Conservation (phyloP, 345 rosid species). For the Mangifera indica region DNA sequence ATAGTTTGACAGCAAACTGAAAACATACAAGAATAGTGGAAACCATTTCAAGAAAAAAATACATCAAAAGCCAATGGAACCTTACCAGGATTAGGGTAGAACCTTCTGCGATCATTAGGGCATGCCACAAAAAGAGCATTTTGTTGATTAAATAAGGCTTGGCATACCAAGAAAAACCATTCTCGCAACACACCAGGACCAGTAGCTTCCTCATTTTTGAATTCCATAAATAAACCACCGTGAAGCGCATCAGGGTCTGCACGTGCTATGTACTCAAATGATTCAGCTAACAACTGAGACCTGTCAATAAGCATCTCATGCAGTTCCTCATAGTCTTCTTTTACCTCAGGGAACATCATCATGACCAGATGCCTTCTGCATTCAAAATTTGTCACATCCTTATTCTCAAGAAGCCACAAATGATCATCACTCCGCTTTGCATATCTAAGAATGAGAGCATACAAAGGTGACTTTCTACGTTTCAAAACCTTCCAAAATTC, state of each 20-base stretch:
- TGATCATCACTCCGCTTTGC: slow-evolving; percentile 71
- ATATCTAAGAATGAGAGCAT: slow-evolving; percentile 52
- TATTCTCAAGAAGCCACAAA: slow-evolving; percentile 77
- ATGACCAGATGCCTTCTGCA: slow-evolving; percentile 79
- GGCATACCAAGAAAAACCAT: slow-evolving; percentile 91
- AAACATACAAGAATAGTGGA: background rate
- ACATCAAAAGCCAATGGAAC: slow-evolving; percentile 15
- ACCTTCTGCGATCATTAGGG: slow-evolving; percentile 82
- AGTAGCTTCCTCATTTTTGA: slow-evolving; percentile 96
- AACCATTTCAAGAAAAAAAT: background rate
- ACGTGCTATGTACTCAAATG: slow-evolving; percentile 67
- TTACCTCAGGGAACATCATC: slow-evolving; percentile 84
- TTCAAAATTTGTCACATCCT: slow-evolving; percentile 77
- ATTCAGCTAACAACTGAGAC: slow-evolving; percentile 78
- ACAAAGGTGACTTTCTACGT: slow-evolving; percentile 44
- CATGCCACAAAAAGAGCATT: slow-evolving; percentile 75
- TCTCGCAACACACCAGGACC: slow-evolving; percentile 93
- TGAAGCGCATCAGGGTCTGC: slow-evolving; percentile 65
- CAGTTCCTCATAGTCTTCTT: slow-evolving; percentile 86
- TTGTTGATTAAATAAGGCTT: slow-evolving; percentile 66
- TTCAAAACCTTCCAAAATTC: slow-evolving; percentile 46
- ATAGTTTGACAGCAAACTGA: background rate
- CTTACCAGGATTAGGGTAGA: slow-evolving; percentile 89
- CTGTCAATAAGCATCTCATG: slow-evolving; percentile 98
- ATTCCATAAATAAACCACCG: slow-evolving; percentile 84